Evolutionary conservation across 805 yeast genomes (phyloP), one percentile per base, ranked within the genome.

Genomic region (Nakazawaea wyomingensis): DNA sequence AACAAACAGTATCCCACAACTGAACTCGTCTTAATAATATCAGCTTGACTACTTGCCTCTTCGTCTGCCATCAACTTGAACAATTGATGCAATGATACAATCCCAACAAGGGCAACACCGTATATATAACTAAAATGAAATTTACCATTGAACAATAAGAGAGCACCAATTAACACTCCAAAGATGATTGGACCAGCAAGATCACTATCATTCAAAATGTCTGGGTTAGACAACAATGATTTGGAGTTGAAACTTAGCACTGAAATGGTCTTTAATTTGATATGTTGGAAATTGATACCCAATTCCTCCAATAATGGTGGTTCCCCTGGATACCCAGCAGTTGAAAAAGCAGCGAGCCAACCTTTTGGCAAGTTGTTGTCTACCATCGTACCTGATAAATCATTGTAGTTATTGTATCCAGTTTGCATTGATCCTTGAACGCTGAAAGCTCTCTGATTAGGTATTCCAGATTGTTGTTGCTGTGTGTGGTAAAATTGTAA

Each of bases 71-170:
- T 93, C 48, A 88, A 69, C 59, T 85, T 89, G 61, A 95, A 84
- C 46, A 93, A 69, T 53, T 77, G 76, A 63, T 90, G 97, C 50
- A 89, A 75, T 26, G 95, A 80, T 13, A 87, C 59, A 1, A 95
- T 84, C 14, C 99, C 99, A 53, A 91, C 80, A 34, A 93, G 65
- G 0, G 96, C 98, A 33, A 93, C 95, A 31, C 99, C 98, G 57
- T 93, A 93, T 39, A 93, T 85, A 61, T 93, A 93, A 2, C 98
- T 98, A 59, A 93, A 93, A 61, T 93, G 98, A 13, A 91, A 85
- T 61, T 91, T 93, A 4, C 99, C 98, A 1, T 96, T 82, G 34
- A 90, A 69, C 39, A 91, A 66, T 42, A 93, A 67, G 47, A 84
- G 78, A 0, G 89, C 74, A 17, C 96, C 99, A 58, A 91, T 91